A percentile compares a stretch with the other conserved stretches of the same genome.
Conservation (phyloP, 129 eudicot genomes). For the Pulicaria dysenterica region DNA sequence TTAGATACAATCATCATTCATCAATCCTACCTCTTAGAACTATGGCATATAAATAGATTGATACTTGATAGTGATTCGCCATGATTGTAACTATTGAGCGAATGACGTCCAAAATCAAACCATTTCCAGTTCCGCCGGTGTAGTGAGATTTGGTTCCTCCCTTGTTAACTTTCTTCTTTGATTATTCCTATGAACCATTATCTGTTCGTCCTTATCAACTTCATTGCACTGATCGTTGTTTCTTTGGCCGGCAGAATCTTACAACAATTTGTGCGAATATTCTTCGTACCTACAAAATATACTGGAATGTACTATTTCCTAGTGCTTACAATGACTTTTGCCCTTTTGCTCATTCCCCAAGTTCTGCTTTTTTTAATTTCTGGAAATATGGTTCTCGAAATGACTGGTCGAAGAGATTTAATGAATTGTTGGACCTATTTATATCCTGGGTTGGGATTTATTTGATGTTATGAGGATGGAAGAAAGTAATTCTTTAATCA, state of each 20-base stretch:
- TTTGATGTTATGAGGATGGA: slow-evolving; percentile 25
- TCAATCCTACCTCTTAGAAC: too few species aligned
- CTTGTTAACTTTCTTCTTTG: too few species aligned
- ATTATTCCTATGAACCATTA: background rate
- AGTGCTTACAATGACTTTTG: slow-evolving; percentile 20
- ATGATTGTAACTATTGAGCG: too few species aligned
- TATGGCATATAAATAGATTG: too few species aligned
- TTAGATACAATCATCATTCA: too few species aligned
- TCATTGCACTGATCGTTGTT: background rate
- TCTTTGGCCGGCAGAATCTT: slow-evolving; percentile 18
- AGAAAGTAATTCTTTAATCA: slow-evolving; percentile 42
- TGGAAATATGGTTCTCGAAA: background rate
- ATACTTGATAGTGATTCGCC: too few species aligned
- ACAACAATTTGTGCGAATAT: background rate
- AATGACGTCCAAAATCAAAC: too few species aligned
- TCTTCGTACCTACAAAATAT: slow-evolving; percentile 17
- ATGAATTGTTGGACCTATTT: background rate
- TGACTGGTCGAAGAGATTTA: background rate
- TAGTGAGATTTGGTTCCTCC: too few species aligned
- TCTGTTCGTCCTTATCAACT: slow-evolving; percentile 7
- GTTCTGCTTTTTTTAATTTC: too few species aligned
- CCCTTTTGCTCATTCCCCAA: background rate
- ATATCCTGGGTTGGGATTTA: background rate
- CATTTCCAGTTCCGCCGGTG: too few species aligned
- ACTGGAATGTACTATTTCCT: slow-evolving; percentile 18